Conservation (phyloP, 495 filamentous ascomycete genomes). For the Cudoniella acicularis region DNA sequence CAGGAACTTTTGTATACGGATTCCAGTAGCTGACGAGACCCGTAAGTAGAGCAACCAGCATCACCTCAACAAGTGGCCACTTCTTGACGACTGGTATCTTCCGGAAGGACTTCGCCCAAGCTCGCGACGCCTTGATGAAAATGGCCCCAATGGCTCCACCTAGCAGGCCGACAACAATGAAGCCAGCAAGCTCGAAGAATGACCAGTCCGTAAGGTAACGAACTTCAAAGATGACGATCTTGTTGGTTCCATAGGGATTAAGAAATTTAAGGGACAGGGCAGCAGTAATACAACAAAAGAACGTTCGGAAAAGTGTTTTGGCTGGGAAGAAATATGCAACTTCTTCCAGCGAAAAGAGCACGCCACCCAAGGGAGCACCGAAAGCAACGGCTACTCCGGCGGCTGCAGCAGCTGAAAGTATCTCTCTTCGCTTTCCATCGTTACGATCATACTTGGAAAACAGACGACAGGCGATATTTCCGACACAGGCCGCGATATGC, state of each 20-base stretch:
- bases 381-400: conserved; percentile 94
- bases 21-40: conserved; percentile 93
- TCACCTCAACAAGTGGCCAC: conserved; percentile 81
- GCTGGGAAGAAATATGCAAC: conserved; percentile 96
- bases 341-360: conserved; percentile 92
- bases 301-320: conserved; percentile 97
- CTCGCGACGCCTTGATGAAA: conserved; percentile 91
- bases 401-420: conserved; percentile 87
- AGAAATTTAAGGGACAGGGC: conserved; percentile 89
- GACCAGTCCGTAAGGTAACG: conserved; percentile 91
- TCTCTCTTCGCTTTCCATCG: conserved; percentile 79
- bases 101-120: conserved; percentile 88
- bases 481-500: conserved; percentile 93
- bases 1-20: conserved; percentile 78
- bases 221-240: conserved; percentile 95
- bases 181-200: conserved; percentile 83
- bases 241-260: conserved; percentile 92
- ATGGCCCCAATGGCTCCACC: conserved; percentile 83
- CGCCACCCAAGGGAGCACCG: conserved; percentile 87
- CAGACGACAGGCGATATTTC: conserved; percentile 89
- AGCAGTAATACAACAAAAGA: conserved; percentile 95
- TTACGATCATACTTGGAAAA: conserved; percentile 93
- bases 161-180: conserved; percentile 78
- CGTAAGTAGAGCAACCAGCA: conserved; percentile 81
- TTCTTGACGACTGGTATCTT: conserved; percentile 75